A percentile compares a stretch with the other conserved stretches of the same genome.
These are phyloP conservation scores for Chlamydomonas asymmetrica DNA, from an alignment of 139 green algal genomes.

Conservation along the genomic window DNA sequence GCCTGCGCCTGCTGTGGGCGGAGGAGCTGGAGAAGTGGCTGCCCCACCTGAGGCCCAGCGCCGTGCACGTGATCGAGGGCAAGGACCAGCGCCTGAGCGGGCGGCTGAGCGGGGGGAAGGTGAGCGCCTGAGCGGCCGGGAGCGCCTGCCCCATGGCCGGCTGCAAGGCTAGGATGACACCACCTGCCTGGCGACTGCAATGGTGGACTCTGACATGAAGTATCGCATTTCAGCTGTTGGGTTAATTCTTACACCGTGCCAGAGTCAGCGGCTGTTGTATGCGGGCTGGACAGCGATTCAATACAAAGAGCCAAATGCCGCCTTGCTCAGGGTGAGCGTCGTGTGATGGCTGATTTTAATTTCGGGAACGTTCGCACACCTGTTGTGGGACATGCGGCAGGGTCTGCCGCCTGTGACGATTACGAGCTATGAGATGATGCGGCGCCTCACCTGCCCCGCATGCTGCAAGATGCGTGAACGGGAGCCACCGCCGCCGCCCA, in stretches of 20 bases:
- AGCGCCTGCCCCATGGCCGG: not conserved
- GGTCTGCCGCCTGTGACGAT: constrained; percentile 61
- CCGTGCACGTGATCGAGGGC: constrained; percentile 75
- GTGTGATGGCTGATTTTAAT: no score
- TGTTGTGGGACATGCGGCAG: no score
- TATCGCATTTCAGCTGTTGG: no score
- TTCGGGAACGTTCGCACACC: no score
- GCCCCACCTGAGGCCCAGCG: constrained; percentile 57
- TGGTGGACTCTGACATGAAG: no score
- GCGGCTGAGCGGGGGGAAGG: not conserved
- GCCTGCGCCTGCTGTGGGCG: constrained; percentile 88
- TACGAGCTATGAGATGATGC: constrained; percentile 89
- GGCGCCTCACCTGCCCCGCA: constrained; percentile 69
- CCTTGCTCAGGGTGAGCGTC: no score
- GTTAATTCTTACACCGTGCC: no score
- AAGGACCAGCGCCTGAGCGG: constrained; percentile 51
- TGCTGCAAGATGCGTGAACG: constrained; percentile 54
- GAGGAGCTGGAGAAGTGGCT: constrained; percentile 96
- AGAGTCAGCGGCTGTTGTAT: no score
- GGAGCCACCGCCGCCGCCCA: constrained; percentile 1
- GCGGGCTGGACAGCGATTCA: no score
- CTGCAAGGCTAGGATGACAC: no score
- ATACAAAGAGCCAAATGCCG: no score
- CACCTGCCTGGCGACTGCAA: no score
- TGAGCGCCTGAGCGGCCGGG: not conserved